Conservation (phyloP, 768 basidiomycete genomes). For the Termitomyces sp. region DNA sequence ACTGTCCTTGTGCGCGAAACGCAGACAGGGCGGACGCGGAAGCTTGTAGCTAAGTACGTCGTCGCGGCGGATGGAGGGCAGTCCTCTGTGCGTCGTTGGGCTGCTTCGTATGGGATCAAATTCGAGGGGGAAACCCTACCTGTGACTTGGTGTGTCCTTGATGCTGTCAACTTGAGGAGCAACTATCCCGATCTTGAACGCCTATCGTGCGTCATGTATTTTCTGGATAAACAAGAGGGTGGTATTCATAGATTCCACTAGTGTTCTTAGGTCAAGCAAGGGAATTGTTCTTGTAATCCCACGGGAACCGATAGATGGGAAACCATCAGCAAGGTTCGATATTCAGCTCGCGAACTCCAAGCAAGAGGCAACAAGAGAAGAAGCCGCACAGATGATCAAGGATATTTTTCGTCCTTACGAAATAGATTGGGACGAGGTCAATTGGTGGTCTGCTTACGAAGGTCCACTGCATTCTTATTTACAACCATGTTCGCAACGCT, state of each 20-base stretch:
- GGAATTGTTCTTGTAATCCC: slow-evolving; percentile 15
- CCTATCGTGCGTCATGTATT: slow-evolving; percentile 5
- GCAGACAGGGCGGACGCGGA: slow-evolving; percentile 6
- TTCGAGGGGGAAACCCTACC: slow-evolving; percentile 11
- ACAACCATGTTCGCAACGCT: too few species aligned
- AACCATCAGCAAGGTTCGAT: slow-evolving; percentile 16
- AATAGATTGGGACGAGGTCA: slow-evolving; percentile 14
- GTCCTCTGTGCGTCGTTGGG: slow-evolving; percentile 14
- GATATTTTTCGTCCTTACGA: slow-evolving; percentile 13
- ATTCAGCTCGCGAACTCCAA: slow-evolving; percentile 15
- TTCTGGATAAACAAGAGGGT: neutral
- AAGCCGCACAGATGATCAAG: slow-evolving; percentile 10
- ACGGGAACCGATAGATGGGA: slow-evolving; percentile 15
- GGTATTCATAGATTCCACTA: neutral
- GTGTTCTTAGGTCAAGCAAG: slow-evolving; percentile 11
- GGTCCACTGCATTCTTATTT: neutral
- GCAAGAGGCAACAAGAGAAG: slow-evolving; percentile 11
- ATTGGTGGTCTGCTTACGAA: slow-evolving; percentile 17
- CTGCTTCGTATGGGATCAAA: slow-evolving; percentile 7
- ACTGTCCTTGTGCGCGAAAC: slow-evolving; percentile 9
- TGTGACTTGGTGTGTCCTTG: slow-evolving; percentile 16
- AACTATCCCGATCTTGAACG: slow-evolving; percentile 15
- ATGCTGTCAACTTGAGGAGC: slow-evolving; percentile 12
- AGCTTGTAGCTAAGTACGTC: slow-evolving; percentile 6
- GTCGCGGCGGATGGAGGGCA: slow-evolving; percentile 14